Evolutionary conservation across 176 grass and related monocot genomes (phyloP).

Genomic region (Aegilops tauschii): DNA sequence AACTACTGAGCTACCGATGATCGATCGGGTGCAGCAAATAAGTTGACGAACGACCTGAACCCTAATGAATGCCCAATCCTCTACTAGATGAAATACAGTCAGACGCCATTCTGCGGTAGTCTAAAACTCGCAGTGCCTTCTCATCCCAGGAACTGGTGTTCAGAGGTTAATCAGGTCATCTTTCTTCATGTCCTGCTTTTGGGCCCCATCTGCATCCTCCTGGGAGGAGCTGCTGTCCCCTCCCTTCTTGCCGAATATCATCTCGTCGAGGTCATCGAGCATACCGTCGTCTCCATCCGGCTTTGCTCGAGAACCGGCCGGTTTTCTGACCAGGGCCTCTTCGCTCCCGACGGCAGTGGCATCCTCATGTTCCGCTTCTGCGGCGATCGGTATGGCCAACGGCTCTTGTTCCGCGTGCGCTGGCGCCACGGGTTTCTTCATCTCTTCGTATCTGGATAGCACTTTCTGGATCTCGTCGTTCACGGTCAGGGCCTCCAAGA

Average conservation of each 20-base stretch:
- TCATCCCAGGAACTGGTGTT: conserved; percentile 3
- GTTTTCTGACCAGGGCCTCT: conserved; percentile 75
- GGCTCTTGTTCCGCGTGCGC: conserved; percentile 51
- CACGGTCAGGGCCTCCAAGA: conserved; percentile 92
- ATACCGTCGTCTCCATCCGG: conserved; percentile 74
- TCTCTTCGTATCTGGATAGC: conserved; percentile 72
- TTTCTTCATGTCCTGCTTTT: conserved; percentile 60
- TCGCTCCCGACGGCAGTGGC: conserved; percentile 44
- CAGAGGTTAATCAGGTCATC: conserved; percentile 86
- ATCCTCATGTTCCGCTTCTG: conserved; percentile 83
- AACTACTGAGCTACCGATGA: neutral
- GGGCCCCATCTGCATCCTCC: conserved; percentile 12
- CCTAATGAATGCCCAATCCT: conserved; percentile 29
- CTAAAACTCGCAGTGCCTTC: conserved; percentile 21
- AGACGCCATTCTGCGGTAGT: conserved; percentile 13
- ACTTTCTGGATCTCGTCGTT: conserved; percentile 94
- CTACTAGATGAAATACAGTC: conserved; percentile 29
- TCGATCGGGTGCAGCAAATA: neutral
- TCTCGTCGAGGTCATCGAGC: conserved; percentile 83
- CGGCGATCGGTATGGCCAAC: conserved; percentile 65
- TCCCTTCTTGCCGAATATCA: conserved; percentile 96
- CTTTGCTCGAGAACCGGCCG: conserved; percentile 47
- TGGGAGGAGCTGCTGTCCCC: conserved; percentile 44
- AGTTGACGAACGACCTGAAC: conserved; percentile 27
- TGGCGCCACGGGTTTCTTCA: conserved; percentile 48